Conservation (phyloP, 2,329 filamentous ascomycete genomes). For the Leptographium wingfieldii region DNA sequence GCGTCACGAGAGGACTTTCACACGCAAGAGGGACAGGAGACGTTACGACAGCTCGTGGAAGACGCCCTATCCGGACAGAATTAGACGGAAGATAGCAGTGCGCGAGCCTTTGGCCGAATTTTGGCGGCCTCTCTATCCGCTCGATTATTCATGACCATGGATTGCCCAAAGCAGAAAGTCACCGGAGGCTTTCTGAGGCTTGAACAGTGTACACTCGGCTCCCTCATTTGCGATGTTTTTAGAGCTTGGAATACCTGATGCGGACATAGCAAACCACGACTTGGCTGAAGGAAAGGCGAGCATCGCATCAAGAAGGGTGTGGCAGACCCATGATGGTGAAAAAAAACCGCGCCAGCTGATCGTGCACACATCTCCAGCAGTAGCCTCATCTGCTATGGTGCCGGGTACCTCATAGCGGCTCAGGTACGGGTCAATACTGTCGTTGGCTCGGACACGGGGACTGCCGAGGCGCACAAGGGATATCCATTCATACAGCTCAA, state of each 20-base stretch:
- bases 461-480: constrained; percentile 54
- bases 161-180: constrained; percentile 52
- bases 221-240: constrained; percentile 29
- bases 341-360: constrained; percentile 50
- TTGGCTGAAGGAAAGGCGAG: constrained; percentile 27
- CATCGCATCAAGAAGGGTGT: constrained; percentile 33
- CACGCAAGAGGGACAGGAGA: constrained; percentile 64
- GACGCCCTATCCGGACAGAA: constrained; percentile 63
- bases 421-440: constrained; percentile 55
- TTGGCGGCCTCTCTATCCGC: background rate
- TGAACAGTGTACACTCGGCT: constrained; percentile 40
- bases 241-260: constrained; percentile 36
- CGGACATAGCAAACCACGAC: constrained; percentile 43
- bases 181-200: constrained; percentile 32
- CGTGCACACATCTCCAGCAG: constrained; percentile 25
- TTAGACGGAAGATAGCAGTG: constrained; percentile 49
- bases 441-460: constrained; percentile 43
- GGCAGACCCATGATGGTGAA: constrained; percentile 37
- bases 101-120: constrained; percentile 31
- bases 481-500: constrained; percentile 62
- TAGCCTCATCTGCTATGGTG: background rate
- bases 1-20: constrained; percentile 75
- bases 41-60: constrained; percentile 65
- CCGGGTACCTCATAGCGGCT: constrained; percentile 52
- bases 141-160: constrained; percentile 26